Conservation (phyloP, 2,329 filamentous ascomycete species). For the Sporothrix luriei region DNA sequence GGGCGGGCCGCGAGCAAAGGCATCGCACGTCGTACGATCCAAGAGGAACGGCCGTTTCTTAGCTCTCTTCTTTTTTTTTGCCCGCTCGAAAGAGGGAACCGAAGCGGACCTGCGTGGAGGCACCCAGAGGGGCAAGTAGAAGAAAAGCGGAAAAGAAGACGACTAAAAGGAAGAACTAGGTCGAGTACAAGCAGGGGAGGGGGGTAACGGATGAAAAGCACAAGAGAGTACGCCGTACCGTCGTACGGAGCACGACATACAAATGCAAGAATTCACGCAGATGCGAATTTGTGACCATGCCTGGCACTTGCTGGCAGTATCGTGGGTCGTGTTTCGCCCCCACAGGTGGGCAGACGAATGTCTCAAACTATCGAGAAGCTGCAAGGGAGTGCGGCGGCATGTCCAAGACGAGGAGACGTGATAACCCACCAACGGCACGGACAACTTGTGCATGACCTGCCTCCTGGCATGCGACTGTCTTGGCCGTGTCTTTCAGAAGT, state of each 20-base stretch:
- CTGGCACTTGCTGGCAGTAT: background rate
- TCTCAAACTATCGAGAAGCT: conserved; percentile 5
- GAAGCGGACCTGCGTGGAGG: conserved; percentile 5
- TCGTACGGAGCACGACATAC: background rate
- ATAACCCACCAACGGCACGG: background rate
- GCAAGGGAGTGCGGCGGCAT: conserved; percentile 18
- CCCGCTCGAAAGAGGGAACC: background rate
- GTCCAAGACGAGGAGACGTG: background rate
- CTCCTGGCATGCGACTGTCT: background rate
- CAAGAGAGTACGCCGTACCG: too few relatives aligned
- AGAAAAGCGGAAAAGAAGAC: too few relatives aligned
- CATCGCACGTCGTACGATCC: conserved; percentile 14
- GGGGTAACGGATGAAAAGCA: too few relatives aligned
- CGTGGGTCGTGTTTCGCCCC: background rate
- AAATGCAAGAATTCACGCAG: background rate
- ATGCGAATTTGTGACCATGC: too few relatives aligned
- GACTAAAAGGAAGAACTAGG: background rate
- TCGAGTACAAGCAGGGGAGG: too few relatives aligned
- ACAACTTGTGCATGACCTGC: background rate
- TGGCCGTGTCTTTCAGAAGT: background rate
- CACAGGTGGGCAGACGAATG: conserved; percentile 13
- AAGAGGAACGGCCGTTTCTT: background rate
- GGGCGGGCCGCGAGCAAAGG: background rate
- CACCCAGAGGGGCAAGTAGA: conserved; percentile 5
- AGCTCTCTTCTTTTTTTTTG: background rate